Conservation (phyloP, 192 early-diverging fungal genomes). For the Coemansia sp. region DNA sequence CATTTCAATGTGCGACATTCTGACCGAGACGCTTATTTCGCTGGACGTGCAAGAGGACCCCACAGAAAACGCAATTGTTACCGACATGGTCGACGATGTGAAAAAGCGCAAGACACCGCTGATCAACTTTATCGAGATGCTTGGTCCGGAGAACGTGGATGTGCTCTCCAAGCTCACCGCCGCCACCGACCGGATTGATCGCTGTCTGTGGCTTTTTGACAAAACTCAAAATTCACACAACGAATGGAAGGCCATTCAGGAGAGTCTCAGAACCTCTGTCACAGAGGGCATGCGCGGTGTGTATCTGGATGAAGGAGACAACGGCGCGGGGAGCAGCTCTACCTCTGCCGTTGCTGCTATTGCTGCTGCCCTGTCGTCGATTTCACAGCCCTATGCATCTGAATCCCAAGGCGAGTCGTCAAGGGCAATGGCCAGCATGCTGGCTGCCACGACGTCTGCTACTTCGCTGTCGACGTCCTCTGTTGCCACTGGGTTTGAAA, state of each 20-base stretch:
- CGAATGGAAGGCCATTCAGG: slow-evolving; percentile 50
- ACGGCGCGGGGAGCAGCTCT: slow-evolving; percentile 7
- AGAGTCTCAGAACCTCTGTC: slow-evolving; percentile 31
- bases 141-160: slow-evolving; percentile 21
- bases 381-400: neutral
- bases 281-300: slow-evolving; percentile 20
- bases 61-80: slow-evolving; percentile 27
- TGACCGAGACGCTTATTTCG: slow-evolving; percentile 46
- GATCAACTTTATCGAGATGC: slow-evolving; percentile 43
- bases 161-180: slow-evolving; percentile 24
- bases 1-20: slow-evolving; percentile 38
- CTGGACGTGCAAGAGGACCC: slow-evolving; percentile 46
- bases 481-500: slow-evolving; percentile 10
- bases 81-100: slow-evolving; percentile 34
- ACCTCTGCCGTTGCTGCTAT: neutral
- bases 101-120: slow-evolving; percentile 34
- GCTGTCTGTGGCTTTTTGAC: slow-evolving; percentile 39
- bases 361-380: neutral
- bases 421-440: slow-evolving; percentile 11
- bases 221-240: slow-evolving; percentile 44
- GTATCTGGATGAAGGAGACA: neutral
- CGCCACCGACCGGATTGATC: slow-evolving; percentile 23
- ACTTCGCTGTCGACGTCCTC: slow-evolving; percentile 9
- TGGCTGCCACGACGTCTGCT: slow-evolving; percentile 6
- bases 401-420: slow-evolving; percentile 28